Percentiles rank a stretch among this genome's conserved stretches.
phyloP scores from a whole-genome alignment of 225 moss, liverwort and hornwort species.

The Polytrichum formosum region DNA sequence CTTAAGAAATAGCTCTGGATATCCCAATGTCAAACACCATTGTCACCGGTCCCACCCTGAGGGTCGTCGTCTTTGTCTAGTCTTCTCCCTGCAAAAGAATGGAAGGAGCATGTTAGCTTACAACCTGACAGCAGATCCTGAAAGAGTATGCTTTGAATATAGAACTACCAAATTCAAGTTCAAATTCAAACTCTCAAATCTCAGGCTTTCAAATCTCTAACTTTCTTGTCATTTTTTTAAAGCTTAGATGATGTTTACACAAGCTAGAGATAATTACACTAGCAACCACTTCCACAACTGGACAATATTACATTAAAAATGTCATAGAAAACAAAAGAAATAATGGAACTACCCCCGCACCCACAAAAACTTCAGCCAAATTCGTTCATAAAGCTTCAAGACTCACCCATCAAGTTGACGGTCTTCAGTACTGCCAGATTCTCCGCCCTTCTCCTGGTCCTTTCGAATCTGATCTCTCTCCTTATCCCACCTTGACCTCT shows the following conservation, averaged over 20 bases:
- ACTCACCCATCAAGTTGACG: constrained; percentile 44
- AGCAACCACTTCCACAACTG: too few species aligned
- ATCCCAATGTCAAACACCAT: constrained; percentile 1
- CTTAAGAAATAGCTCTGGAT: background rate
- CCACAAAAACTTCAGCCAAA: too few species aligned
- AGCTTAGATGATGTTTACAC: background rate
- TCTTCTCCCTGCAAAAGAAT: constrained; percentile 38
- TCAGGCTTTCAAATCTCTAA: background rate
- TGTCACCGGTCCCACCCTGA: constrained; percentile 89
- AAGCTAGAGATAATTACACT: too few species aligned
- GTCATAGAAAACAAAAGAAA: too few species aligned
- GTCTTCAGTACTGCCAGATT: constrained; percentile 37
- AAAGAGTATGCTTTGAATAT: background rate
- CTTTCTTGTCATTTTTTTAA: too few species aligned
- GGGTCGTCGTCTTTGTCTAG: constrained; percentile 71
- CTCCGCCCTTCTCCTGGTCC: constrained; percentile 36
- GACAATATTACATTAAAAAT: too few species aligned
- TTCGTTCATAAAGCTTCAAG: background rate
- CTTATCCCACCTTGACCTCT: constrained; percentile 65
- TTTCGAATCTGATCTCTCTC: constrained; percentile 35
- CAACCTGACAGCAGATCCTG: background rate
- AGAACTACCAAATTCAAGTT: background rate
- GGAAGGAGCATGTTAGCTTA: too few species aligned
- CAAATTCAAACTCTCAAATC: background rate
- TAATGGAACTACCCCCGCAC: too few species aligned